Percentiles rank a stretch among this genome's conserved stretches.
phyloP scores from a whole-genome alignment of 495 filamentous ascomycete species.

The Xanthoparmelia taractica region DNA sequence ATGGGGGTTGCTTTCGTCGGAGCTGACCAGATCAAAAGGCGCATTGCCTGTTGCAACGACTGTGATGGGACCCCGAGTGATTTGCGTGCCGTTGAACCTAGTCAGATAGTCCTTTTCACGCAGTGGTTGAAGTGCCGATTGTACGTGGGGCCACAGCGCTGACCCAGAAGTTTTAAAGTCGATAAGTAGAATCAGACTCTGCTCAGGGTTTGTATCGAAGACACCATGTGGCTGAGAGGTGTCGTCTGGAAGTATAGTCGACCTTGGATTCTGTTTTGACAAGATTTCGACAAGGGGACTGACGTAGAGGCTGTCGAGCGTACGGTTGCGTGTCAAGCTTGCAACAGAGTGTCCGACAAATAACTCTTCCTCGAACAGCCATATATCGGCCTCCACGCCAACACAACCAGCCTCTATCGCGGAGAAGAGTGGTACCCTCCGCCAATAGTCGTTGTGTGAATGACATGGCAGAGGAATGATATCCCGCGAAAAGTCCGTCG shows the following conservation, averaged over 20 bases:
- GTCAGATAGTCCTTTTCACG: conserved; percentile 36
- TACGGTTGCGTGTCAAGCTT: conserved; percentile 43
- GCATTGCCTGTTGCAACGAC: conserved; percentile 42
- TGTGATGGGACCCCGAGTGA: conserved; percentile 37
- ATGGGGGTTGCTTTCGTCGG: conserved; percentile 32
- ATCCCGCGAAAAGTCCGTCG: conserved; percentile 67
- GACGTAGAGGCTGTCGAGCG: conserved; percentile 49
- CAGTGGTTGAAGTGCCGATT: conserved; percentile 37
- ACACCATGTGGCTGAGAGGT: conserved; percentile 31
- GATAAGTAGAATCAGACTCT: conserved; percentile 37
- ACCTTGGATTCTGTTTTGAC: conserved; percentile 38
- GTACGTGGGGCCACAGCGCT: conserved; percentile 34
- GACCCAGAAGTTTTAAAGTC: conserved; percentile 40
- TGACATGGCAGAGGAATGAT: conserved; percentile 62
- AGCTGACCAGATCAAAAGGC: conserved; percentile 37
- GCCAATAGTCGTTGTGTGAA: conserved; percentile 90
- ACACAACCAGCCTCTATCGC: conserved; percentile 61
- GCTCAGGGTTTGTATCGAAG: conserved; percentile 35
- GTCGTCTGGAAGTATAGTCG: conserved; percentile 12
- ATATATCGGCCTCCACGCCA: conserved; percentile 80
- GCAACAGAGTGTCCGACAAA: conserved; percentile 53
- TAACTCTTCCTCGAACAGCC: conserved; percentile 63
- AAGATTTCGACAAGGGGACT: conserved; percentile 49
- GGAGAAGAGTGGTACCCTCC: conserved; percentile 61
- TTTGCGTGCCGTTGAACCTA: conserved; percentile 32